Percentiles rank a stretch among this genome's conserved stretches.
Evolutionary conservation across 768 basidiomycete genomes (phyloP).

Genomic region (Leccinum boreale): DNA sequence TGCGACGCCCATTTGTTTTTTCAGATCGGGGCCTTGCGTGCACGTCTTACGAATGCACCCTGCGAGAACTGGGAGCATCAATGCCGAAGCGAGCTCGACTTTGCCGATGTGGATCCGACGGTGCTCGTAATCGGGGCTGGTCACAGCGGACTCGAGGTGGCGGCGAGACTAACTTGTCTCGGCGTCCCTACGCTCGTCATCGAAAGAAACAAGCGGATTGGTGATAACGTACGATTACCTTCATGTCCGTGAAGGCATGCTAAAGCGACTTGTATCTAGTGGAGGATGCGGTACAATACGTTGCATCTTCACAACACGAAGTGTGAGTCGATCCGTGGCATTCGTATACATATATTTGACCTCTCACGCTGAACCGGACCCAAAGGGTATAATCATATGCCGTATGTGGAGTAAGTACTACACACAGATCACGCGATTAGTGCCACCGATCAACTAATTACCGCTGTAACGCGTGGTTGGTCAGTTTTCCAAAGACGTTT

Average conservation of each 20-base stretch:
- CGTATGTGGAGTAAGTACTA: slow-evolving; percentile 48
- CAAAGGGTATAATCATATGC: slow-evolving; percentile 50
- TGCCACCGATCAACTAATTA: background rate
- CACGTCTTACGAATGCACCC: slow-evolving; percentile 29
- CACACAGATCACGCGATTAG: too few relatives aligned
- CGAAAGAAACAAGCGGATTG: slow-evolving; percentile 49
- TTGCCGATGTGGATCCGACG: slow-evolving; percentile 45
- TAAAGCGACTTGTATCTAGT: slow-evolving; percentile 24
- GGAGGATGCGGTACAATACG: slow-evolving; percentile 56
- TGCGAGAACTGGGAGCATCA: slow-evolving; percentile 51
- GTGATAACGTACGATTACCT: slow-evolving; percentile 37
- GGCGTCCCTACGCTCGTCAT: slow-evolving; percentile 54
- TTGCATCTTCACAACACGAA: slow-evolving; percentile 51
- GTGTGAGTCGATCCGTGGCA: slow-evolving; percentile 32
- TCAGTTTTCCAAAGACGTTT: slow-evolving; percentile 53
- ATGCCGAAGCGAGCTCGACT: slow-evolving; percentile 40
- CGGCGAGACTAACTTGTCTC: slow-evolving; percentile 58
- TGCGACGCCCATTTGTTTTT: background rate
- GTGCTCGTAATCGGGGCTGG: slow-evolving; percentile 66
- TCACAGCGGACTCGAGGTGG: slow-evolving; percentile 62
- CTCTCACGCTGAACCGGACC: background rate
- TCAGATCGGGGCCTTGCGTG: slow-evolving; percentile 38
- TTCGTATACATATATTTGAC: background rate
- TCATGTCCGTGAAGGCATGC: background rate
- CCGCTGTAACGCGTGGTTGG: background rate